These are phyloP conservation scores for Yarrowia sp. DNA, from an alignment of 805 yeast genomes.

Conservation along the genomic window DNA sequence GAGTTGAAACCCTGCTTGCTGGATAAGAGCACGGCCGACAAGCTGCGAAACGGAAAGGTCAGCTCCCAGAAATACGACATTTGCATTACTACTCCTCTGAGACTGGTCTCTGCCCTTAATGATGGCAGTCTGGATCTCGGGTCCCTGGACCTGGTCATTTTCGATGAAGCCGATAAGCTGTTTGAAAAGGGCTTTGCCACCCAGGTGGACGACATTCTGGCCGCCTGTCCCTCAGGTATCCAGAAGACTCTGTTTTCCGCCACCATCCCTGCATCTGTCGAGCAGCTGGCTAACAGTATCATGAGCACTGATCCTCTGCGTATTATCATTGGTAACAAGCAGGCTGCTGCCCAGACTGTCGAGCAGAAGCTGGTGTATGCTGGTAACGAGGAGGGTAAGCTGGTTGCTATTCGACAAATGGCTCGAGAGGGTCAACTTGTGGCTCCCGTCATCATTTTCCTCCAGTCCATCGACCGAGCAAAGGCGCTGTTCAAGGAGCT, in stretches of 20 bases:
- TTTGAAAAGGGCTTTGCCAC: constrained; percentile 84
- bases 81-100: constrained; percentile 80
- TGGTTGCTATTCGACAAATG: constrained; percentile 86
- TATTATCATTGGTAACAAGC: constrained; percentile 87
- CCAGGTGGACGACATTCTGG: constrained; percentile 83
- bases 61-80: constrained; percentile 56
- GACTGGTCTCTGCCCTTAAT: constrained; percentile 76
- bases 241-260: constrained; percentile 88
- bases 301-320: constrained; percentile 77
- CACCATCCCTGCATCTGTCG: constrained; percentile 90
- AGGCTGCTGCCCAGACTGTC: constrained; percentile 81
- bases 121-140: constrained; percentile 57
- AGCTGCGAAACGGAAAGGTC: constrained; percentile 56
- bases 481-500: constrained; percentile 93
- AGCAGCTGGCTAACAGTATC: constrained; percentile 77
- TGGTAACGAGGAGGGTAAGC: constrained; percentile 94
- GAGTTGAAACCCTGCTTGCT: constrained; percentile 66
- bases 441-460: constrained; percentile 89
- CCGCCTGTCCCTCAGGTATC: constrained; percentile 47
- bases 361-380: constrained; percentile 81
- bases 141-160: constrained; percentile 67
- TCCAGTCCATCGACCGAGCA: constrained; percentile 90
- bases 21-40: constrained; percentile 50
- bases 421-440: constrained; percentile 66
- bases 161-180: constrained; percentile 95